Evolutionary conservation across 345 rosid genomes (phyloP), one percentile per base, ranked within the genome.

Genomic region (Camelina laxa): DNA sequence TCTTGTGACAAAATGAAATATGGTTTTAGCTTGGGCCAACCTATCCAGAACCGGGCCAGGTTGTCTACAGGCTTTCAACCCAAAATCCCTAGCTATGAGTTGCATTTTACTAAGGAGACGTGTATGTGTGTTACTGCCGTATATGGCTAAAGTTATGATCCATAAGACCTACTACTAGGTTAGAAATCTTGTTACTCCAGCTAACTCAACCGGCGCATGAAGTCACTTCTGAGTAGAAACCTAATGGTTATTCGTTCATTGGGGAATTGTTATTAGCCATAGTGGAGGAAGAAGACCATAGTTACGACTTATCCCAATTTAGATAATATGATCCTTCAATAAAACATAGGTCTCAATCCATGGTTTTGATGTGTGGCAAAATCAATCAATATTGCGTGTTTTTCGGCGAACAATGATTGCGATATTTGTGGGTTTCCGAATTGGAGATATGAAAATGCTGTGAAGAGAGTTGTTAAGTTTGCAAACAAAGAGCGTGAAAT

Each of bases 401-500:
- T 54, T 41, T 2, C 2, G 59, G 70, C 57, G 70, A 44, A 69
- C 59, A 55, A 61, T 35, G 60, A 76, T 27, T 17, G 67, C 20
- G 67, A 60, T 50, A 19, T 54, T 4, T 61, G 60, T 20, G 58
- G 33, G 63, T 51, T 38, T 68, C 27, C 9, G 19, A 41, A 59
- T 27, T 60, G 49, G 55, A 42, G 48, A 51, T 12, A 14, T 50
- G 49, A 38, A 21, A 50, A 65, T 56, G 61, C 22, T 2, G 67
- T 38, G 35, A 38, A 35, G 0, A 9, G 41, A 65, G 66, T 57
- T 35, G 60, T 15, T 58, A 59, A 58, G 54, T 16, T 36, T 17
- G 64, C 50, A 42, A 61, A 69, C 74, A 76, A 42, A 62, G 58
- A 64, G 72, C 80, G 80, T 77, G 38, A 65, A 77, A 57, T 64